Percentiles rank a stretch among this genome's conserved stretches.
Conservation (phyloP, 2,329 filamentous ascomycete genomes). For the Pyrenophora teres region DNA sequence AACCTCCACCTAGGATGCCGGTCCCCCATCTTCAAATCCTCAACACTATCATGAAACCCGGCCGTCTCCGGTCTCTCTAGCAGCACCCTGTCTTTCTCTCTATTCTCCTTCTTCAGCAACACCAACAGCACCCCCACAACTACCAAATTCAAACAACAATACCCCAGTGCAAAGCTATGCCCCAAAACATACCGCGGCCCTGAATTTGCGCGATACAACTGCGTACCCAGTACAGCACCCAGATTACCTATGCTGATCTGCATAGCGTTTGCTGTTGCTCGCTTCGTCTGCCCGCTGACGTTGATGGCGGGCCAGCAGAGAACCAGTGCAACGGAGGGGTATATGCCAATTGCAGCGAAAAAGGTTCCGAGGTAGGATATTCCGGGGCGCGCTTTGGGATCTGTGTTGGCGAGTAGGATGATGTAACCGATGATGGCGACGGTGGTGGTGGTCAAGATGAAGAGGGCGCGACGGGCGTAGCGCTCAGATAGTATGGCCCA, state of each 20-base stretch:
- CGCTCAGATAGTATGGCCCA: constrained; percentile 44
- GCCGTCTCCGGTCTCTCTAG: constrained; percentile 31
- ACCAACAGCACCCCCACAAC: constrained; percentile 40
- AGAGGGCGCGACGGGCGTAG: constrained; percentile 38
- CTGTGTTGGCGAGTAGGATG: constrained; percentile 43
- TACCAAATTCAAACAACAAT: constrained; percentile 38
- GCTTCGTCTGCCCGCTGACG: constrained; percentile 59
- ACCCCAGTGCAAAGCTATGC: constrained; percentile 44
- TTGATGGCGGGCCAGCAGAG: constrained; percentile 60
- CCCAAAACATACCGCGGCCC: constrained; percentile 44
- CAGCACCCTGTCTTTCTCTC: constrained; percentile 32
- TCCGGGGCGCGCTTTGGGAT: constrained; percentile 40
- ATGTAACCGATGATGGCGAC: constrained; percentile 48
- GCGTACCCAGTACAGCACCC: constrained; percentile 47
- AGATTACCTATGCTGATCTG: constrained; percentile 58
- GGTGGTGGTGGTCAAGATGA: constrained; percentile 41
- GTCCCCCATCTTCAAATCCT: constrained; percentile 40
- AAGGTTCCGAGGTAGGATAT: constrained; percentile 47
- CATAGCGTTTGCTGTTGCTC: constrained; percentile 55
- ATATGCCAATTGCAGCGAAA: constrained; percentile 47
- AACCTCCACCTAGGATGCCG: constrained; percentile 46
- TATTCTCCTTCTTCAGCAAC: constrained; percentile 41
- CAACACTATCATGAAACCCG: constrained; percentile 38
- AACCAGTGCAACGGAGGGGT: constrained; percentile 46
- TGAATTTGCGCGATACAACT: constrained; percentile 44